Conservation (phyloP, 768 basidiomycete species). For the Psilocybe subaeruginosa region DNA sequence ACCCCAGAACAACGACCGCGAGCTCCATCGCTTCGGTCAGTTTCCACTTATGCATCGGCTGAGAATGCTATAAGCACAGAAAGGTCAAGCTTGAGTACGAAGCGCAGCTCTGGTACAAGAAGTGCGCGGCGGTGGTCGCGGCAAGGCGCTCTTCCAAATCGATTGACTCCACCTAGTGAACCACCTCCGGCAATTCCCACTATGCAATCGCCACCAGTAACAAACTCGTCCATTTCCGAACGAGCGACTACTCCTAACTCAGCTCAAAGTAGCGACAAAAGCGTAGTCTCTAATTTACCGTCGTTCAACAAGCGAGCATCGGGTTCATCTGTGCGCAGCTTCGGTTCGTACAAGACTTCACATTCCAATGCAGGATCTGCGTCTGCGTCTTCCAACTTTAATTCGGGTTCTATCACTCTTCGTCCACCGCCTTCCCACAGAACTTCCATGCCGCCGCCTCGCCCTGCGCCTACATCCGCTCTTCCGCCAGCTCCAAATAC, state of each 20-base stretch:
- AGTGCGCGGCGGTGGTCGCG: conserved; percentile 56
- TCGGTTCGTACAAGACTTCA: conserved; percentile 43
- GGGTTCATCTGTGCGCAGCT: conserved; percentile 50
- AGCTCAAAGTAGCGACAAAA: conserved; percentile 42
- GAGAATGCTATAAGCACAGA: conserved; percentile 38
- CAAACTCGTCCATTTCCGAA: conserved; percentile 33
- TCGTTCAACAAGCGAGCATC: conserved; percentile 58
- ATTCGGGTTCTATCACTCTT: conserved; percentile 12
- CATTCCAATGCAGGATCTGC: conserved; percentile 34
- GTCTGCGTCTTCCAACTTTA: conserved; percentile 7
- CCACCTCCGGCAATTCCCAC: conserved; percentile 55
- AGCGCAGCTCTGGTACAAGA: conserved; percentile 34
- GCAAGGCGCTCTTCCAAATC: conserved; percentile 51
- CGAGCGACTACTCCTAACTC: conserved; percentile 40
- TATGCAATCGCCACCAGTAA: conserved; percentile 29
- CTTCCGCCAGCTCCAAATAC: conserved; percentile 68
- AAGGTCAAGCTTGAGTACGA: conserved; percentile 40
- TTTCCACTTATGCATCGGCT: conserved; percentile 46
- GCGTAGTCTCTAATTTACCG: conserved; percentile 48
- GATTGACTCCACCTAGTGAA: conserved; percentile 59
- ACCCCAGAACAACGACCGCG: conserved; percentile 42
- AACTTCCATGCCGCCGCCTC: conserved; percentile 70
- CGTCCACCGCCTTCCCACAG: conserved; percentile 38
- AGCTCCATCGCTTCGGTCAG: conserved; percentile 45
- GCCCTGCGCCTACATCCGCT: conserved; percentile 71